Percentiles rank a stretch among this genome's conserved stretches.
Conservation (phyloP, 306 rosid genomes). For the Luffa aegyptiaca region DNA sequence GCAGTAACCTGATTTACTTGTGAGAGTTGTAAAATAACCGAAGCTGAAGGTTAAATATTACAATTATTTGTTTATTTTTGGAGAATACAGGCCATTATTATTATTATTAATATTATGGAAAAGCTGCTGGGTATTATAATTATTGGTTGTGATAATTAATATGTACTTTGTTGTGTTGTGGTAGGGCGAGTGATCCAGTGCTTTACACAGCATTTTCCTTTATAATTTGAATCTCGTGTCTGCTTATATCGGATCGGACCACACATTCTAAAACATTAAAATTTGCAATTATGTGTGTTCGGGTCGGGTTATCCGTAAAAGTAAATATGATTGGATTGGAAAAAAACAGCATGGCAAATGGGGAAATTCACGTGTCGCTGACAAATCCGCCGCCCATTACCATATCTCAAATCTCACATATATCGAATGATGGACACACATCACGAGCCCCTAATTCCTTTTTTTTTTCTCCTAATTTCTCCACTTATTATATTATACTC, state of each 20-base stretch:
- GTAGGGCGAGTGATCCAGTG: not conserved
- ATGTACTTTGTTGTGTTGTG: not conserved
- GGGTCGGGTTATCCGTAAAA: not conserved
- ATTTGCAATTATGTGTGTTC: not conserved
- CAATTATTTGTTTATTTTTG: too few species aligned
- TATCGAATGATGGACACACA: not conserved
- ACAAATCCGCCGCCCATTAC: not conserved
- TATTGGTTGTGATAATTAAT: not conserved
- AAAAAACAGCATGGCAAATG: not conserved
- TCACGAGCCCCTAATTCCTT: not conserved
- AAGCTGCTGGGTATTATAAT: too few species aligned
- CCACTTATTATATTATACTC: too few species aligned
- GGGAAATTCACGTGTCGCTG: not conserved
- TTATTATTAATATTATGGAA: too few species aligned
- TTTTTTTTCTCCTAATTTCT: too few species aligned
- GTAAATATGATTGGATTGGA: not conserved
- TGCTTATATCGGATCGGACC: not conserved
- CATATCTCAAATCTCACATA: not conserved
- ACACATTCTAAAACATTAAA: not conserved
- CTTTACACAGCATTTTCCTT: not conserved
- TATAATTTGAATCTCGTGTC: not conserved
- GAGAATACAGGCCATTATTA: too few species aligned
- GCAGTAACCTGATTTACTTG: too few species aligned
- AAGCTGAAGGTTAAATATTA: not conserved
- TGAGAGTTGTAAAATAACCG: not conserved